Evolutionary conservation across 805 yeast genomes (phyloP), one percentile per base, ranked within the genome.

Genomic region (Barnettozyma populi): DNA sequence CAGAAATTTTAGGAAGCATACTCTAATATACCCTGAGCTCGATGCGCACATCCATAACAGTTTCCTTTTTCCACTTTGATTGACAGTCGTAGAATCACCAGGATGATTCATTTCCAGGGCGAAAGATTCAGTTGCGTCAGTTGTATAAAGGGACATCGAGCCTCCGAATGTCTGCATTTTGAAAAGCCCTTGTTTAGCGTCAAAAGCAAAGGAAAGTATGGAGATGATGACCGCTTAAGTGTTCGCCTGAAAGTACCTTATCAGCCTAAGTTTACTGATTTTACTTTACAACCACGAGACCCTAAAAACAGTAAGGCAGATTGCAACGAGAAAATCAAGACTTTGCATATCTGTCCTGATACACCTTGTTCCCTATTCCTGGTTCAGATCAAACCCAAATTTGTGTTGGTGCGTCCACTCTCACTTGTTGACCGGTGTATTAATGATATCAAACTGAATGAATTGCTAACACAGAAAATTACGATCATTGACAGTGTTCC

Each of bases 131-230:
- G 51, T 3, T 48, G 47, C 27, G 45, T 29, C 10, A 32, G 43
- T 6, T 44, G 51, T 16, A 48, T 48, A 11, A 36, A 46, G 41
- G 51, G 51, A 2, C 51, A 48, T 18, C 31, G 51, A 11, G 51
- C 51, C 6, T 43, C 45, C 2, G 43, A 41, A 36, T 48, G 47
- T 24, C 38, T 19, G 4, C 51, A 48, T 27, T 37, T 36, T 16
- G 38, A 44, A 19, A 48, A 48, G 34, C 32, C 38, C 7, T 19
- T 48, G 21, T 39, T 48, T 11, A 36, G 45, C 10, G 27, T 44
- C 25, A 48, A 48, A 31, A 23, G 47, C 4, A 36, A 42, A 24
- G 51, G 47, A 8, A 48, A 44, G 16, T 36, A 36, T 23, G 19
- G 20, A 10, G 43, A 48, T 18, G 41, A 41, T 13, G 24, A 36